Percentiles rank a stretch among this genome's conserved stretches.
Evolutionary conservation across 2,329 filamentous ascomycete genomes (phyloP).

Genomic region (Phyllosticta capitalensis): DNA sequence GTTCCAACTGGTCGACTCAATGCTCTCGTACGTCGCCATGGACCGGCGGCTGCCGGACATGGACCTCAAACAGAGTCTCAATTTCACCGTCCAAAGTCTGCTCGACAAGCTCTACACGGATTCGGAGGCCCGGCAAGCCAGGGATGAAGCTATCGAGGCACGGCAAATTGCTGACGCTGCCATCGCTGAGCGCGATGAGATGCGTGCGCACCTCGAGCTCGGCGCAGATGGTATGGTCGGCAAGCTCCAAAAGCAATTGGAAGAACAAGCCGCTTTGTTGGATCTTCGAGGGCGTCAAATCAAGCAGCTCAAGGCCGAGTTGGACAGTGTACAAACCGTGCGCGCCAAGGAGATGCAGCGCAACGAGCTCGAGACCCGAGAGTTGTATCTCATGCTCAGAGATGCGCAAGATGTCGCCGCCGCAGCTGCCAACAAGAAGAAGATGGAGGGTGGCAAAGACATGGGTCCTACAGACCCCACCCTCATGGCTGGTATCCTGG

Average conservation of each 20-base stretch:
- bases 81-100: slow-evolving; percentile 92
- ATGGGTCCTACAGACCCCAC: slow-evolving; percentile 57
- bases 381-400: slow-evolving; percentile 94
- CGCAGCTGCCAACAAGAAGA: slow-evolving; percentile 60
- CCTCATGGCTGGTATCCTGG: slow-evolving; percentile 84
- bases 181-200: slow-evolving; percentile 92
- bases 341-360: slow-evolving; percentile 85
- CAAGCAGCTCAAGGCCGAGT: slow-evolving; percentile 78
- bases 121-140: slow-evolving; percentile 82
- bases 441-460: slow-evolving; percentile 30
- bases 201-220: slow-evolving; percentile 77
- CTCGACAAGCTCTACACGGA: slow-evolving; percentile 95
- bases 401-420: slow-evolving; percentile 95
- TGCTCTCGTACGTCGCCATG: slow-evolving; percentile 99
- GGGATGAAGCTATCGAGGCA: slow-evolving; percentile 83
- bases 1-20: slow-evolving; percentile 97
- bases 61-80: slow-evolving; percentile 94
- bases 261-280: slow-evolving; percentile 84
- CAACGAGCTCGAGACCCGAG: slow-evolving; percentile 90
- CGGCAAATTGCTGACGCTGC: slow-evolving; percentile 91
- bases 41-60: slow-evolving; percentile 90
- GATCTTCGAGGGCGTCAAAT: slow-evolving; percentile 79
- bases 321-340: slow-evolving; percentile 76
- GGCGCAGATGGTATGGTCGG: slow-evolving; percentile 89
- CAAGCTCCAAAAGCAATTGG: slow-evolving; percentile 87